Evolutionary conservation across 1,284 basidiomycete species (phyloP), one percentile per base, ranked within the genome.

Genomic region (Ceratorhiza oryzae-sativae): DNA sequence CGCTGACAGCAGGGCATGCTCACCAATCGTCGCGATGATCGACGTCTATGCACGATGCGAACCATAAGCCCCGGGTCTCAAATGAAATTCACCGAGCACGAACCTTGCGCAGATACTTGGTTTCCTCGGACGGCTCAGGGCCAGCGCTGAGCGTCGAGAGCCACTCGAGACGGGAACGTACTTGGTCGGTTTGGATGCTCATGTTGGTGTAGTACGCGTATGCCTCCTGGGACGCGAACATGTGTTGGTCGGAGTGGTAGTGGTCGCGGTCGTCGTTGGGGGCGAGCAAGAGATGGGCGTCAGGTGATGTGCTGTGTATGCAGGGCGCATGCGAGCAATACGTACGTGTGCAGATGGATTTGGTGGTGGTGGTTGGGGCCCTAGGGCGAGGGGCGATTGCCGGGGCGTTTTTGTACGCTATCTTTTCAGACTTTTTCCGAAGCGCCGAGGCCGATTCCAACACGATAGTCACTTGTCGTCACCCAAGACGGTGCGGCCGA

Each of bases 1-100:
- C 27, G 60, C 74, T 84, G 74, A 8, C n/a, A 25, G 6, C 51
- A 25, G 5, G 51, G 8, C 6, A 10, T 3, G 36, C 77, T 39
- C 77, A 93, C 95, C 95, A 79, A 98, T 98, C 74, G 95, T 98
- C 73, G 94, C 95, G 79, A 98, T 97, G 83, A 98, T 97, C 74
- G 92, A 85, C 20, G 95, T 97, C 96, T 98, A 77, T 0, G 23
- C 32, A 56, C 61, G 58, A 60, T 13, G 58, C 58, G 75, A 53
- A 71, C 68, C 55, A 42, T 25, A 72, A 63, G 45, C 39, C 36
- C n/a, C n/a, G 10, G 45, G 23, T n/a, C n/a, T 12, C 42, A 20
- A 30, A 46, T 46, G 36, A 46, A 32, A 53, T 25, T 25, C 20
- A 49, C 9, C 59, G 34, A 46, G 9, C 18, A 81, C 86, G 77